Conservation (phyloP, 345 rosid species). For the Citrus reticulata region DNA sequence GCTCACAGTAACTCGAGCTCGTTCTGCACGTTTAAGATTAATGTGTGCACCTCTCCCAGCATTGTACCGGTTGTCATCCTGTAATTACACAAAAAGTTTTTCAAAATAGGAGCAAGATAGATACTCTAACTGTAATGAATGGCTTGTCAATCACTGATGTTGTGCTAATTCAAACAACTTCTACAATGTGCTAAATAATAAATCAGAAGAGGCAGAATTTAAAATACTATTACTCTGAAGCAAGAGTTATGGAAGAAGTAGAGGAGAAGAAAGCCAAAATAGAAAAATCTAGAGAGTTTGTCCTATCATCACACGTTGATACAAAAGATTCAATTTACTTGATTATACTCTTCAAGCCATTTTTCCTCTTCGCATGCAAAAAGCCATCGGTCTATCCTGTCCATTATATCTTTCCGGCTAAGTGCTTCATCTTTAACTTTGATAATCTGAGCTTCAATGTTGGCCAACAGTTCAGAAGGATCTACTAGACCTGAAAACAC, state of each 20-base stretch:
- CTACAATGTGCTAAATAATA: neutral
- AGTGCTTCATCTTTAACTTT: slow-evolving; percentile 78
- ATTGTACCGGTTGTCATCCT: slow-evolving; percentile 80
- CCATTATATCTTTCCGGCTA: slow-evolving; percentile 93
- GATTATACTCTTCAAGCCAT: slow-evolving; percentile 94
- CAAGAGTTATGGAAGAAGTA: neutral
- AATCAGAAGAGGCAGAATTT: neutral
- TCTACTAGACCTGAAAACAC: slow-evolving; percentile 73
- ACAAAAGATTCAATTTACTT: slow-evolving; percentile 39
- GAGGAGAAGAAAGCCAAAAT: neutral
- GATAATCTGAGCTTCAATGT: slow-evolving; percentile 69
- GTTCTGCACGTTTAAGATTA: slow-evolving; percentile 90
- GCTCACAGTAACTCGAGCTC: slow-evolving; percentile 72
- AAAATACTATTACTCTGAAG: neutral
- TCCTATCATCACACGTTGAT: neutral
- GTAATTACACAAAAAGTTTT: slow-evolving; percentile 9
- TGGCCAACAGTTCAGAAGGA: slow-evolving; percentile 84
- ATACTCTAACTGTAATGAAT: neutral
- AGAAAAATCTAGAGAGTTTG: neutral
- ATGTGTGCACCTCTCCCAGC: slow-evolving; percentile 96
- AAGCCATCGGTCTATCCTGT: slow-evolving; percentile 91
- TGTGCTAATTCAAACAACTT: neutral
- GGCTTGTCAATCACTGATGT: neutral
- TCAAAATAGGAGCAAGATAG: neutral
- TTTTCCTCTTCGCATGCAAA: slow-evolving; percentile 92